Evolutionary conservation across 345 rosid genomes (phyloP).

Genomic region (Bruguiera gymnorhiza): DNA sequence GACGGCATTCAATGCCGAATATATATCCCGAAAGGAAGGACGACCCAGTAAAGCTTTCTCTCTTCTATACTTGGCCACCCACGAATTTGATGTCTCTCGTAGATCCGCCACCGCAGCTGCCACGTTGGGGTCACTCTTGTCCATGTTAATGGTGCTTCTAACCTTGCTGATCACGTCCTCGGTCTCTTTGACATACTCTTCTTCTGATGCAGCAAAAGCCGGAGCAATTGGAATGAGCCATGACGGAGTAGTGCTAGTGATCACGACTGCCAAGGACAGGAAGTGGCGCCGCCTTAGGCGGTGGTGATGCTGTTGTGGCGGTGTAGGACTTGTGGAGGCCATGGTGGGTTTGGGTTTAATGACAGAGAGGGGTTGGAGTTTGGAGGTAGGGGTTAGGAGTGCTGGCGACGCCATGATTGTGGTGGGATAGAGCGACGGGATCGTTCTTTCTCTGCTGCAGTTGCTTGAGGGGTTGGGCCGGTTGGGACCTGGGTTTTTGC

Average conservation of each 20-base stretch:
- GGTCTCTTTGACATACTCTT: conserved; percentile 82
- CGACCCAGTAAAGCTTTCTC: conserved; percentile 84
- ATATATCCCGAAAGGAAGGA: conserved; percentile 74
- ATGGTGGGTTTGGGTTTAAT: conserved; percentile 25
- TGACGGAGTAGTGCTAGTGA: conserved; percentile 16
- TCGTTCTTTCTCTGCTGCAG: no score
- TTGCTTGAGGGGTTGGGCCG: not conserved
- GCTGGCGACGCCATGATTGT: conserved; percentile 67
- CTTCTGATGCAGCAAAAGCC: conserved; percentile 53
- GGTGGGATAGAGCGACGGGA: not conserved
- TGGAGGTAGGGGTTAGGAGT: conserved; percentile 56
- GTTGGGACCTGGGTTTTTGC: conserved; percentile 33
- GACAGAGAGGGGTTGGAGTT: conserved; percentile 28
- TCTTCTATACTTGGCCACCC: conserved; percentile 96
- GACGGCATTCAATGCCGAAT: conserved; percentile 88
- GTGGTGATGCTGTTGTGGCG: conserved; percentile 44
- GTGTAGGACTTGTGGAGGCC: conserved; percentile 4
- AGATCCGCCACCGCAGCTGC: conserved; percentile 73
- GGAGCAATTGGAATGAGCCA: conserved; percentile 24
- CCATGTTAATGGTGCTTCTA: conserved; percentile 64
- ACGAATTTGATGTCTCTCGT: conserved; percentile 67
- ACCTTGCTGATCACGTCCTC: conserved; percentile 69
- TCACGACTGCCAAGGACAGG: conserved; percentile 36
- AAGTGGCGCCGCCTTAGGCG: conserved; percentile 54
- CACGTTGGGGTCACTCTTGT: conserved; percentile 72